A percentile compares a stretch with the other conserved stretches of the same genome.
Evolutionary conservation across 2,329 filamentous ascomycete genomes (phyloP).

Genomic region (Hirsutella rhossiliensis): DNA sequence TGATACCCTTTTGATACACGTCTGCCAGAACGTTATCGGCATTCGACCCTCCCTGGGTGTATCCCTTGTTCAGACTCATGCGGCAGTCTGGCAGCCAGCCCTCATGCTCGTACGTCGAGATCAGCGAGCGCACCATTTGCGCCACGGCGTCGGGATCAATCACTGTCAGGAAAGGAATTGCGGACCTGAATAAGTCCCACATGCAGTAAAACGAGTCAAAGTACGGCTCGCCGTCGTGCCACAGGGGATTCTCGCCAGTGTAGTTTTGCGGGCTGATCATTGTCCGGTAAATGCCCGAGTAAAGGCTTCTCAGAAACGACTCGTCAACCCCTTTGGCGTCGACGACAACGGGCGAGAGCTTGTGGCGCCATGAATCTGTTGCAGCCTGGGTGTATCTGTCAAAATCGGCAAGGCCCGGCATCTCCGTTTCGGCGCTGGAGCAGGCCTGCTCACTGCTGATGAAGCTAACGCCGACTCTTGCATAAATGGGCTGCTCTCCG

Average conservation of each 20-base stretch:
- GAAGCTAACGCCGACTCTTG: slow-evolving; percentile 58
- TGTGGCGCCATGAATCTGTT: slow-evolving; percentile 45
- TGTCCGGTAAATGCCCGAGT: slow-evolving; percentile 60
- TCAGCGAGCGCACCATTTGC: slow-evolving; percentile 55
- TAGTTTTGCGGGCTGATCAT: slow-evolving; percentile 66
- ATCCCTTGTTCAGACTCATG: slow-evolving; percentile 65
- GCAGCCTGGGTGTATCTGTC: slow-evolving; percentile 37
- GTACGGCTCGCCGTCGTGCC: slow-evolving; percentile 55
- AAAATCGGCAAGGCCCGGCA: slow-evolving; percentile 53
- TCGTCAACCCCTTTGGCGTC: slow-evolving; percentile 38
- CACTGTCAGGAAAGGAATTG: slow-evolving; percentile 57
- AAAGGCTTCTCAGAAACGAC: slow-evolving; percentile 50
- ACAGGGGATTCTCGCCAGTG: slow-evolving; percentile 59
- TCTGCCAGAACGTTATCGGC: slow-evolving; percentile 59
- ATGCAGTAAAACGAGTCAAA: slow-evolving; percentile 70
- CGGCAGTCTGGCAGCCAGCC: slow-evolving; percentile 66
- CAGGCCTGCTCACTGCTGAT: slow-evolving; percentile 56
- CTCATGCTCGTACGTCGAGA: slow-evolving; percentile 58
- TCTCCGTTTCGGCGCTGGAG: slow-evolving; percentile 53
- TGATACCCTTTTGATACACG: slow-evolving; percentile 54
- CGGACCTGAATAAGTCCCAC: slow-evolving; percentile 60
- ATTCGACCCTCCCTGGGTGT: slow-evolving; percentile 65
- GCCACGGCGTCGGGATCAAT: slow-evolving; percentile 52
- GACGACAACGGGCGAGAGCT: slow-evolving; percentile 46
- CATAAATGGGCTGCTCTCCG: slow-evolving; percentile 39